Percentiles rank a stretch among this genome's conserved stretches.
Conservation (phyloP, 176 grass and related monocot genomes). For the Aechmea fasciata region DNA sequence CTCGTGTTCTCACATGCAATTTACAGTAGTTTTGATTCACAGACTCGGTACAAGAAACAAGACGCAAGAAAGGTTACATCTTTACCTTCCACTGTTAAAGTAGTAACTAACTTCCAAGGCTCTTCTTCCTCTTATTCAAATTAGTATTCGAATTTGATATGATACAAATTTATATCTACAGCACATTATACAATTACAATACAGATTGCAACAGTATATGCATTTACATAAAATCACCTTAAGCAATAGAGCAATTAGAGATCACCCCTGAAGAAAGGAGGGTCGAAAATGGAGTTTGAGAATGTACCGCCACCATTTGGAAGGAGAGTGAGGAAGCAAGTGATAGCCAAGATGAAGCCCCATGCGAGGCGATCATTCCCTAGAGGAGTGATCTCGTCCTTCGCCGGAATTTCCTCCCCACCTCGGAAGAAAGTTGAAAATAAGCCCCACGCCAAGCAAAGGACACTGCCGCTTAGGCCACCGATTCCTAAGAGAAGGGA, state of each 20-base stretch:
- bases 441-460: conserved; percentile 87
- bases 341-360: conserved; percentile 59
- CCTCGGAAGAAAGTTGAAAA: conserved; percentile 89
- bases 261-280: conserved; percentile 65
- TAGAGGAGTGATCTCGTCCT: conserved; percentile 83
- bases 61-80: too few relatives aligned
- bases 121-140: too few relatives aligned
- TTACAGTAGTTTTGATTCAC: too few relatives aligned
- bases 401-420: conserved; percentile 85
- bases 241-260: conserved; percentile 22
- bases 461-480: conserved; percentile 73
- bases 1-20: too few relatives aligned
- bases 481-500: conserved; percentile 52
- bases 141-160: too few relatives aligned
- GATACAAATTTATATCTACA: too few relatives aligned
- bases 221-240: background rate
- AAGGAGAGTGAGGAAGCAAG: conserved; percentile 79
- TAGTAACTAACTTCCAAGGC: too few relatives aligned
- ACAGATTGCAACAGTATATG: background rate
- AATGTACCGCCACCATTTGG: conserved; percentile 91
- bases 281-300: conserved; percentile 57
- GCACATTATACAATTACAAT: background rate
- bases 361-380: conserved; percentile 46
- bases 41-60: too few relatives aligned
- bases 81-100: too few relatives aligned